phyloP scores from a whole-genome alignment of 2,329 filamentous ascomycete genomes.

The Fonsecaea multimorphosa region DNA sequence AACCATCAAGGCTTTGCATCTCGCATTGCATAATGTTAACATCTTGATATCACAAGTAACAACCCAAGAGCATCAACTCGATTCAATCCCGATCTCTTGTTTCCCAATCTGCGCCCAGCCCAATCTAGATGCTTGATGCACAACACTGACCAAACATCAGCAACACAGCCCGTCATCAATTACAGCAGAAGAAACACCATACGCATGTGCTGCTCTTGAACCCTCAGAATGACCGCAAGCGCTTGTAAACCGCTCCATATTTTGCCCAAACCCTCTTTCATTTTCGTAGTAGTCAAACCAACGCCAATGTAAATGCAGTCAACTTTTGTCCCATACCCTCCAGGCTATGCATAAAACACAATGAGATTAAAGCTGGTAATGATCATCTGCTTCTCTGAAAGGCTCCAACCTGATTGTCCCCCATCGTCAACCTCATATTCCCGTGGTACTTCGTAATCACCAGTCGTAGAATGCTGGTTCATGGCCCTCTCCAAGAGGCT shows the following conservation, averaged over 20 bases:
- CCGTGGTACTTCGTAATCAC: conserved; percentile 7
- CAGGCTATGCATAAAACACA: conserved; percentile 14
- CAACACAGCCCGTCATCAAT: background rate
- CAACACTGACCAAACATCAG: background rate
- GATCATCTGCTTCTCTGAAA: background rate
- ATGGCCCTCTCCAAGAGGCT: conserved; percentile 21
- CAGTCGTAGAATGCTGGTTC: background rate
- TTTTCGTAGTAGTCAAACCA: conserved; percentile 5
- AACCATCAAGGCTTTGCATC: background rate
- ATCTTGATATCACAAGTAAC: conserved; percentile 6
- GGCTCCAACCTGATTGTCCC: conserved; percentile 4
- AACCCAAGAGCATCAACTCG: background rate
- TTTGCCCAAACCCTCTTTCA: conserved; percentile 2
- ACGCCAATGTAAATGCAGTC: conserved; percentile 12
- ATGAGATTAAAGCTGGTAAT: conserved; percentile 19
- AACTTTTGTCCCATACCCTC: conserved; percentile 16
- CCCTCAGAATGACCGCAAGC: conserved; percentile 1
- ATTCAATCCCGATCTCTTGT: background rate
- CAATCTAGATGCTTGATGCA: conserved; percentile 4
- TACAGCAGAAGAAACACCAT: conserved; percentile 2
- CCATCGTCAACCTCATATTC: conserved; percentile 13
- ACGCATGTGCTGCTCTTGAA: background rate
- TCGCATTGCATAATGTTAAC: conserved; percentile 9
- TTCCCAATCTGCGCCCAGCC: background rate
- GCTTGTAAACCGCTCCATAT: conserved; percentile 5